Evolutionary conservation across 2,329 filamentous ascomycete species (phyloP).

Genomic region (Ceratocystis huliohia): DNA sequence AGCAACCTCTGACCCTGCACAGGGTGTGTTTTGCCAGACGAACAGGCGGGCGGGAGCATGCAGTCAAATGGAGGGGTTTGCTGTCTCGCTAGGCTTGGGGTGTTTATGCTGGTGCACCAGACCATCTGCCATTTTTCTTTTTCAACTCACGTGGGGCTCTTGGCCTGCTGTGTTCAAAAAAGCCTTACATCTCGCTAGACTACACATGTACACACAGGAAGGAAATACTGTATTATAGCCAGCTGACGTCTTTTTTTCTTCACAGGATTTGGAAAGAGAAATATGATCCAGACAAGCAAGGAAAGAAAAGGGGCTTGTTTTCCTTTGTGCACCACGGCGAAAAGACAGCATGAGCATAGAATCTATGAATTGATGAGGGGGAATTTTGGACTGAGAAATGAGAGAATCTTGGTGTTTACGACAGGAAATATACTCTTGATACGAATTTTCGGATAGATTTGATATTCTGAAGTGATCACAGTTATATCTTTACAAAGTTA

Average conservation of each 20-base stretch:
- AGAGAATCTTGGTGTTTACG: neutral
- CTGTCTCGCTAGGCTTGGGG: neutral
- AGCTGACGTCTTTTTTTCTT: neutral
- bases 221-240: neutral
- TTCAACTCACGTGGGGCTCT: too few species aligned
- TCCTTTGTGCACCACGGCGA: conserved; percentile 5
- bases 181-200: neutral
- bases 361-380: neutral
- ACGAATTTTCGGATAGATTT: neutral
- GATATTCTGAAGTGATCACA: neutral
- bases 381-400: neutral
- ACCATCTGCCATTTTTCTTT: neutral
- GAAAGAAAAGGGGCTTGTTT: conserved; percentile 31
- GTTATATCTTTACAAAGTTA: neutral
- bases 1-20: neutral
- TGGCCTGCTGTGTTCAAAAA: neutral
- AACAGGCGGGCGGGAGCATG: neutral
- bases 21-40: neutral
- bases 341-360: neutral
- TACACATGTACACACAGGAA: neutral
- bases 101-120: neutral
- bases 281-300: conserved; percentile 47
- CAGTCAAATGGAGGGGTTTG: neutral
- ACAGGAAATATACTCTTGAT: neutral
- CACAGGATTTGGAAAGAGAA: conserved; percentile 98